Conservation (phyloP, 1,284 basidiomycete species). For the Athelia psychrophila region DNA sequence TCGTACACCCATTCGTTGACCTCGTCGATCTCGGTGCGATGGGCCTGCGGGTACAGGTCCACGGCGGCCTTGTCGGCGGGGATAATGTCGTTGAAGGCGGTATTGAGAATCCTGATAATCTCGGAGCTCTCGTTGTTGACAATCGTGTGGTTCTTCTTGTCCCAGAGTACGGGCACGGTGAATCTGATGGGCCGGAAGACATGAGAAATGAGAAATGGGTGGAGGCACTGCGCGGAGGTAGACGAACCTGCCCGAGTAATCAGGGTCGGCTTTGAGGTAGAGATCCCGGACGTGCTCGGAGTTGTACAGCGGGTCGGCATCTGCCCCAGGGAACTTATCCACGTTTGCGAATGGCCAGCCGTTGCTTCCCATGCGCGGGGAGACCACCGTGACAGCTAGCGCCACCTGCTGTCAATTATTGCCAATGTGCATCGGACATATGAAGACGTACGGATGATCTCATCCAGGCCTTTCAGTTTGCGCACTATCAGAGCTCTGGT, state of each 20-base stretch:
- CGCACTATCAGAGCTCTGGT: constrained; percentile 88
- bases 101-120: constrained; percentile 92
- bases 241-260: constrained; percentile 64
- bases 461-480: constrained; percentile 89
- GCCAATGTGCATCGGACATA: too few species aligned
- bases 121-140: constrained; percentile 96
- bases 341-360: constrained; percentile 88
- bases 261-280: constrained; percentile 75
- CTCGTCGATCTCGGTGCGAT: constrained; percentile 79
- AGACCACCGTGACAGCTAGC: constrained; percentile 77
- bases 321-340: constrained; percentile 72
- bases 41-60: constrained; percentile 77
- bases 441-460: constrained; percentile 66
- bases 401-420: not conserved
- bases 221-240: not conserved
- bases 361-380: constrained; percentile 78
- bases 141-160: constrained; percentile 85
- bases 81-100: constrained; percentile 74
- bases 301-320: constrained; percentile 68
- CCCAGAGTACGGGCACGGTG: constrained; percentile 95
- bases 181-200: constrained; percentile 44
- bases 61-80: constrained; percentile 62
- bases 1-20: constrained; percentile 89
- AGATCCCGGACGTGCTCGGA: constrained; percentile 81
- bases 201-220: too few species aligned